These are phyloP conservation scores for Rhododendron griersonianum DNA, from an alignment of 148 eudicot genomes.

Conservation along the genomic window DNA sequence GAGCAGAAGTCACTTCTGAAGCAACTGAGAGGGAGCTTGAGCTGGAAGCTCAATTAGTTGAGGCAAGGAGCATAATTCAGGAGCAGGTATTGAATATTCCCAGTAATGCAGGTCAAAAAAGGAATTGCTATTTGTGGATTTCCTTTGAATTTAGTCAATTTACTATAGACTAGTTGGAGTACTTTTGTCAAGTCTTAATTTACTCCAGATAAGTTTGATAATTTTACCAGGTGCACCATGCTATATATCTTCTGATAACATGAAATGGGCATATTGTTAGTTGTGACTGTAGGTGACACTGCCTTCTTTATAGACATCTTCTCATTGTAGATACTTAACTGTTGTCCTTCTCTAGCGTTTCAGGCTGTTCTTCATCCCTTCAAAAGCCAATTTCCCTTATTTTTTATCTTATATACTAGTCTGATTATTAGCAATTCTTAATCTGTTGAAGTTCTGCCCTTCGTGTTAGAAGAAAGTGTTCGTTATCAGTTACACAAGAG, in stretches of 20 bases:
- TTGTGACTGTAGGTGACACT: not conserved
- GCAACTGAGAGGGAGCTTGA: constrained; percentile 98
- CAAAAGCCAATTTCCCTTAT: not conserved
- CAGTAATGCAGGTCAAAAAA: not conserved
- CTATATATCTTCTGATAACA: not conserved
- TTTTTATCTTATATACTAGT: not conserved
- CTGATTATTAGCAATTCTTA: not conserved
- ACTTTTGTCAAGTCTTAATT: not conserved
- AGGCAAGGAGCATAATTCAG: constrained; percentile 98
- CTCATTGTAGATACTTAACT: not conserved
- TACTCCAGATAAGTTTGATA: not conserved
- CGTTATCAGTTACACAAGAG: not conserved
- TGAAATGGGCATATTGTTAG: not conserved
- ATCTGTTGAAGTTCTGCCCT: not conserved
- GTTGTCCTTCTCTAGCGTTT: not conserved
- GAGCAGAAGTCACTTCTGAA: constrained; percentile 86
- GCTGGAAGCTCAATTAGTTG: constrained; percentile 98
- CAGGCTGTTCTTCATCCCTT: not conserved
- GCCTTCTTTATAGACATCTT: not conserved
- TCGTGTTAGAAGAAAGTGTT: not conserved
- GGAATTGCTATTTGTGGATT: not conserved
- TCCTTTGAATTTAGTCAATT: not conserved
- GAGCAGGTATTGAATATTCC: constrained; percentile 69
- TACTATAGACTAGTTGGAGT: not conserved
- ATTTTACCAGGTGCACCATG: not conserved